Evolutionary conservation across 192 early-diverging fungal species (phyloP).

Genomic region (Polychytrium aggregatum): DNA sequence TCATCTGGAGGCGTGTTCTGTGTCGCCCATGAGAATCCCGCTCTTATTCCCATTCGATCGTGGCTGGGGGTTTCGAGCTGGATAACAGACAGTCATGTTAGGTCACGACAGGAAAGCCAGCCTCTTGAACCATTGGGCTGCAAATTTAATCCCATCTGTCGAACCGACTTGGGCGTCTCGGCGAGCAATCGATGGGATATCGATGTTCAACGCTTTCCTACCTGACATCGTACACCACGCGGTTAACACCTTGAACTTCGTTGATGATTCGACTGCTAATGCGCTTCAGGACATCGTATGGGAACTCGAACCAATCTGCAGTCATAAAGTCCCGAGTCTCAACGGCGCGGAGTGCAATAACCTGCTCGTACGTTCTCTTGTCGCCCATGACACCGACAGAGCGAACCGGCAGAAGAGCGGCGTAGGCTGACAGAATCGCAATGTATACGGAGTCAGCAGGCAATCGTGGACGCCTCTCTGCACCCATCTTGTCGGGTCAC

Average conservation of each 20-base stretch:
- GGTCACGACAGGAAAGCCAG: too few species aligned
- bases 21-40: too few species aligned
- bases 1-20: too few species aligned
- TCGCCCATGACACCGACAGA: slow-evolving; percentile 99
- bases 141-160: too few species aligned
- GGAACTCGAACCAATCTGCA: slow-evolving; percentile 87
- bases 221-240: slow-evolving; percentile 93
- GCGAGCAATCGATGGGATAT: too few species aligned
- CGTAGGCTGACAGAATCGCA: slow-evolving; percentile 88
- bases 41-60: slow-evolving; percentile 98
- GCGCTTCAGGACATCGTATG: slow-evolving; percentile 74
- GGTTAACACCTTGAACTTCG: slow-evolving; percentile 96
- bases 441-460: too few species aligned
- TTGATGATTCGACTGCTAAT: slow-evolving; percentile 97
- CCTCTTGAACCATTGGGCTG: too few species aligned
- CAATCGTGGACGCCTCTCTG: too few species aligned
- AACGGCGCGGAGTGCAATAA: slow-evolving; percentile 92
- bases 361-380: slow-evolving; percentile 97
- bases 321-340: slow-evolving; percentile 97
- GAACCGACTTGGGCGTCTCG: too few species aligned
- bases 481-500: too few species aligned
- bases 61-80: slow-evolving; percentile 97
- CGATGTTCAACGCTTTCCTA: too few species aligned
- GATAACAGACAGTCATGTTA: too few species aligned
- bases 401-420: slow-evolving; percentile 85